phyloP scores from a whole-genome alignment of 2,329 filamentous ascomycete species.

The Fusarium udum region DNA sequence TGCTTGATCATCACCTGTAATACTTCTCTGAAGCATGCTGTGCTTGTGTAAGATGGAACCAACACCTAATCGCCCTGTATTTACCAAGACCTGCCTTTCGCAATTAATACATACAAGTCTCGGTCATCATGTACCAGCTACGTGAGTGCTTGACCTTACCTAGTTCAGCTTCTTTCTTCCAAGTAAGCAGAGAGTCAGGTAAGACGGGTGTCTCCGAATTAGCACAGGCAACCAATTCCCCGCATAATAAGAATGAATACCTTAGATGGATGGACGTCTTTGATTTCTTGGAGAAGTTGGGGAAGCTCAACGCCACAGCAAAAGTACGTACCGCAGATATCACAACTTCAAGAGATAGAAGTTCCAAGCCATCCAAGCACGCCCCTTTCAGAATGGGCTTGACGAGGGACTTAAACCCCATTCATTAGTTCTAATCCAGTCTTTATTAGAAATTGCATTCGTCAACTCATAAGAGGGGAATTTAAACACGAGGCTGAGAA shows the following conservation, averaged over 20 bases:
- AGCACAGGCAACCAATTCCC: neutral
- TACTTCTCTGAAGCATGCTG: neutral
- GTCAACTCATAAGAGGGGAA: neutral
- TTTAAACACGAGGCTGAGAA: neutral
- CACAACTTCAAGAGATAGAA: neutral
- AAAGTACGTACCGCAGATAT: neutral
- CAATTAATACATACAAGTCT: neutral
- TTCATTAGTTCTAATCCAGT: neutral
- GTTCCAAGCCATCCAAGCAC: neutral
- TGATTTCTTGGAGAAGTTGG: conserved; percentile 5
- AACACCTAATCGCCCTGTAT: neutral
- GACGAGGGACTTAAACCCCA: neutral
- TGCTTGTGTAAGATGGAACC: neutral
- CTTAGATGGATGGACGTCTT: neutral
- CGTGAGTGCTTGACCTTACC: too few species aligned
- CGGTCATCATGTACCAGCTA: too few species aligned
- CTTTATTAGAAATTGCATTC: neutral
- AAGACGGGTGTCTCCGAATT: neutral
- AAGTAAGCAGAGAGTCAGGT: too few species aligned
- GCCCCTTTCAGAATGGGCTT: neutral
- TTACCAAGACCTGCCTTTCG: neutral
- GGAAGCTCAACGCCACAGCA: conserved; percentile 2
- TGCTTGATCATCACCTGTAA: neutral
- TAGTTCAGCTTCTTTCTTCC: neutral
- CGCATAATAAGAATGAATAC: neutral